Evolutionary conservation across 176 grass and related monocot genomes (phyloP).

Genomic region (Tuctoria greenei): DNA sequence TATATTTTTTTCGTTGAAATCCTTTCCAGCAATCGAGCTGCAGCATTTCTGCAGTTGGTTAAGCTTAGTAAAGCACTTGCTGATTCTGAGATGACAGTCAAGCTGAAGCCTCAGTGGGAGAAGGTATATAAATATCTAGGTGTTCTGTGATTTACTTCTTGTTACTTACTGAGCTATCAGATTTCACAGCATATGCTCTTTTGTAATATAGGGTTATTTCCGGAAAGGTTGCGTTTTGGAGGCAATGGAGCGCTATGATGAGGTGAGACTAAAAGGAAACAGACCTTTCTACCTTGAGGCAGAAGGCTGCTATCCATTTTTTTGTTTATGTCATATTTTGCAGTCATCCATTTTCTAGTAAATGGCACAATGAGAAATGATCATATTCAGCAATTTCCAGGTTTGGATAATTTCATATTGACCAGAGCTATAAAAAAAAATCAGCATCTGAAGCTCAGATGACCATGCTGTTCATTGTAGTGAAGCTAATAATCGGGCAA

Average conservation of each 20-base stretch:
- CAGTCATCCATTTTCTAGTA: background rate
- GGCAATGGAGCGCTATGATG: slow-evolving; percentile 88
- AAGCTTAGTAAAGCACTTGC: slow-evolving; percentile 94
- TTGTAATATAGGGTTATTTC: slow-evolving; percentile 83
- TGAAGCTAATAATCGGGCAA: background rate
- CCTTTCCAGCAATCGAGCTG: slow-evolving; percentile 74
- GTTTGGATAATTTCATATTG: slow-evolving; percentile 1
- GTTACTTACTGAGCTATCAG: slow-evolving; percentile 26
- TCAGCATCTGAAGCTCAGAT: slow-evolving; percentile 16
- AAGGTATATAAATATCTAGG: slow-evolving; percentile 55
- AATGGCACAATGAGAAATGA: slow-evolving; percentile 16
- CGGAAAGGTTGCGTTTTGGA: slow-evolving; percentile 94
- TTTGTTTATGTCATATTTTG: background rate
- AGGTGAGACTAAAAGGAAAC: slow-evolving; percentile 55
- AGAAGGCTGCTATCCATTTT: background rate
- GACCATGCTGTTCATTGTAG: slow-evolving; percentile 9
- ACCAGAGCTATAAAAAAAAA: slow-evolving; percentile 11
- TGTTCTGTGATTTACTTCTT: slow-evolving; percentile 18
- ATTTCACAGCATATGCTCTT: slow-evolving; percentile 42
- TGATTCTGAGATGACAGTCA: slow-evolving; percentile 87
- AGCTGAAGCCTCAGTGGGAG: slow-evolving; percentile 86
- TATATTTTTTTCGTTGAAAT: slow-evolving; percentile 30
- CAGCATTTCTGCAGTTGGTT: slow-evolving; percentile 87
- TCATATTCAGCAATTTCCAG: background rate
- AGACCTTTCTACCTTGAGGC: background rate